These are phyloP conservation scores for Vicia faba DNA, from an alignment of 306 rosid species.

Conservation along the genomic window DNA sequence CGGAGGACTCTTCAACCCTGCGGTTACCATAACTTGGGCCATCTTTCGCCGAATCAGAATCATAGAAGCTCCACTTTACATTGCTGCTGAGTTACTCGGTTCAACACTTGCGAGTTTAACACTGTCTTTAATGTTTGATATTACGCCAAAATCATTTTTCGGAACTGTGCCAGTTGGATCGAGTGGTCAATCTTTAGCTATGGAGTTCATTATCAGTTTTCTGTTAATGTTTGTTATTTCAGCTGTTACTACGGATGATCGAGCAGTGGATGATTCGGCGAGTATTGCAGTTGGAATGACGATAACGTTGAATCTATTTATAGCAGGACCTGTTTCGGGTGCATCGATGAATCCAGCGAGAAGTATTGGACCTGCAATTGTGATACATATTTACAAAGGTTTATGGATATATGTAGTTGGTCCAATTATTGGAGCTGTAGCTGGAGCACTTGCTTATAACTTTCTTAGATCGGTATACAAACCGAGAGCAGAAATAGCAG, in stretches of 20 bases:
- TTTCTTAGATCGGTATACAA: slow-evolving; percentile 39
- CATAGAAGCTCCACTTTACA: slow-evolving; percentile 42
- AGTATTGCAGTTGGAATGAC: slow-evolving; percentile 11
- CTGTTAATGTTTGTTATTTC: slow-evolving; percentile 55
- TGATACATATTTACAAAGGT: slow-evolving; percentile 43
- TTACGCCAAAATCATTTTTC: slow-evolving; percentile 32
- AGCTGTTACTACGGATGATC: slow-evolving; percentile 49
- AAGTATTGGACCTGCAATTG: slow-evolving; percentile 59
- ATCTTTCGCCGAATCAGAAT: slow-evolving; percentile 37
- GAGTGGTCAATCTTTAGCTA: slow-evolving; percentile 45
- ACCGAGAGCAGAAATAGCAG: neutral
- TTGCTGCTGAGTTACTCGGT: slow-evolving; percentile 46
- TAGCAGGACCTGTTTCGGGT: slow-evolving; percentile 47
- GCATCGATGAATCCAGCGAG: slow-evolving; percentile 73
- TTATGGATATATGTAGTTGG: slow-evolving; percentile 59
- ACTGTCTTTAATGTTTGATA: slow-evolving; percentile 27
- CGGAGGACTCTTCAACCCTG: slow-evolving; percentile 64
- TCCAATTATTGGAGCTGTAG: slow-evolving; percentile 57
- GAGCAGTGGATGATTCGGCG: slow-evolving; percentile 45
- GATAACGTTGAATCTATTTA: neutral
- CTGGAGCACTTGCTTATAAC: slow-evolving; percentile 53
- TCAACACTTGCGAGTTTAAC: slow-evolving; percentile 38
- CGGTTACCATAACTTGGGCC: slow-evolving; percentile 57
- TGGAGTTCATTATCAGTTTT: slow-evolving; percentile 58
- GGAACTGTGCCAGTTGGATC: slow-evolving; percentile 56